phyloP scores from a whole-genome alignment of 1,139 yeast genomes.

The Suhomyces atakaporum region DNA sequence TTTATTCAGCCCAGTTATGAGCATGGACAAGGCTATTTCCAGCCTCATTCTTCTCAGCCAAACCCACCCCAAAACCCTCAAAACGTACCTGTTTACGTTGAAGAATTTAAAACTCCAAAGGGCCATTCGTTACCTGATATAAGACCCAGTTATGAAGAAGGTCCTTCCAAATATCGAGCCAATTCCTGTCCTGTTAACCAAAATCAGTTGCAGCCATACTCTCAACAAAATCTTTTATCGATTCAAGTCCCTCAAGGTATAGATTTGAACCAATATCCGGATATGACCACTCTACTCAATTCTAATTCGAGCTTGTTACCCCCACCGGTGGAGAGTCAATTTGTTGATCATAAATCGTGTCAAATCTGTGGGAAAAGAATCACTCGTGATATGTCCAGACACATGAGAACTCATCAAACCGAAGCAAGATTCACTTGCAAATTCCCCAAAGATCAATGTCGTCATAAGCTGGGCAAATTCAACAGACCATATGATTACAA shows the following conservation, averaged over 20 bases:
- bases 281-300: constrained; percentile 44
- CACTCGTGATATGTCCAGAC: constrained; percentile 64
- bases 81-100: neutral
- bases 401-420: constrained; percentile 62
- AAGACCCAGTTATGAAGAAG: constrained; percentile 7
- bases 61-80: neutral
- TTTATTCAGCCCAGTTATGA: neutral
- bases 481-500: constrained; percentile 72
- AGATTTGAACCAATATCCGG: constrained; percentile 34
- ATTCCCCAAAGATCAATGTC: constrained; percentile 56
- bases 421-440: constrained; percentile 61
- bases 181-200: constrained; percentile 8
- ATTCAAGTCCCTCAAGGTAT: constrained; percentile 19
- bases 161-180: constrained; percentile 8
- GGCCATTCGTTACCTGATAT: constrained; percentile 9
- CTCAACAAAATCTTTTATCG: constrained; percentile 6
- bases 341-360: constrained; percentile 38
- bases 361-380: constrained; percentile 59
- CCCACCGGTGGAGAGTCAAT: constrained; percentile 38
- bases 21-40: neutral
- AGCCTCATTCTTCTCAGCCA: constrained; percentile 1
- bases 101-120: constrained; percentile 10
- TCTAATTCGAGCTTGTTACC: constrained; percentile 35
- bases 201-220: constrained; percentile 7
- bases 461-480: constrained; percentile 58